Conservation (phyloP, 1,284 basidiomycete genomes). For the Vanrija humicola region DNA sequence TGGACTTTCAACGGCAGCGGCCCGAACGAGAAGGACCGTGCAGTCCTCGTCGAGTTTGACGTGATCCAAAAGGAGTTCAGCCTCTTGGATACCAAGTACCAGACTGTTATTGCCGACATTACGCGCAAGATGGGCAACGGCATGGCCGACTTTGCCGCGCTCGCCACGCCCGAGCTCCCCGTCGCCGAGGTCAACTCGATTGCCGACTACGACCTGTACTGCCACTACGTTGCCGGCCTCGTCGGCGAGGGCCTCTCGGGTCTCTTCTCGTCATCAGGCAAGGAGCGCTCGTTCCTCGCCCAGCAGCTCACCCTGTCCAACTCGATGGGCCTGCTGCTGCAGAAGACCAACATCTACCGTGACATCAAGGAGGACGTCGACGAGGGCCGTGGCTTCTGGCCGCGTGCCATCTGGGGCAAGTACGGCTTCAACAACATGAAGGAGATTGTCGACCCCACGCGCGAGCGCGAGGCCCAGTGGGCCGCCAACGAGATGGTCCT, state of each 20-base stretch:
- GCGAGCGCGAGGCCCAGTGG: constrained; percentile 65
- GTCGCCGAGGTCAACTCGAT: constrained; percentile 67
- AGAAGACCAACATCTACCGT: constrained; percentile 98
- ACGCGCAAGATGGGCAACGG: constrained; percentile 81
- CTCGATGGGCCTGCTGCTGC: constrained; percentile 92
- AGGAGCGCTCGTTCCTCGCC: constrained; percentile 73
- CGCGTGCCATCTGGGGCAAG: constrained; percentile 80
- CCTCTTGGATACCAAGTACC: constrained; percentile 66
- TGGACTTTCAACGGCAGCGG: constrained; percentile 85
- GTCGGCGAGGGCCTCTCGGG: constrained; percentile 95
- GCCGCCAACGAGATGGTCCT: constrained; percentile 84
- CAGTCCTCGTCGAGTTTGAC: constrained; percentile 82
- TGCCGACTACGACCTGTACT: constrained; percentile 92
- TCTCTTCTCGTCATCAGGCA: constrained; percentile 80
- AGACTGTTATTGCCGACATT: constrained; percentile 77
- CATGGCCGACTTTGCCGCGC: constrained; percentile 92
- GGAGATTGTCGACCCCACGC: constrained; percentile 49
- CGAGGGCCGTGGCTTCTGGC: constrained; percentile 89
- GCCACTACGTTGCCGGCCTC: constrained; percentile 96
- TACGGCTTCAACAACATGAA: constrained; percentile 61
- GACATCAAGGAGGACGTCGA: constrained; percentile 92
- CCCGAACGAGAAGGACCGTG: constrained; percentile 84
- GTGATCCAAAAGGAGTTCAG: constrained; percentile 79
- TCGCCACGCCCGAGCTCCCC: constrained; percentile 64
- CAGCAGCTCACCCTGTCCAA: constrained; percentile 84